These are phyloP conservation scores for Penicillium sclerotiorum DNA, from an alignment of 2,329 filamentous ascomycete species.

Conservation along the genomic window DNA sequence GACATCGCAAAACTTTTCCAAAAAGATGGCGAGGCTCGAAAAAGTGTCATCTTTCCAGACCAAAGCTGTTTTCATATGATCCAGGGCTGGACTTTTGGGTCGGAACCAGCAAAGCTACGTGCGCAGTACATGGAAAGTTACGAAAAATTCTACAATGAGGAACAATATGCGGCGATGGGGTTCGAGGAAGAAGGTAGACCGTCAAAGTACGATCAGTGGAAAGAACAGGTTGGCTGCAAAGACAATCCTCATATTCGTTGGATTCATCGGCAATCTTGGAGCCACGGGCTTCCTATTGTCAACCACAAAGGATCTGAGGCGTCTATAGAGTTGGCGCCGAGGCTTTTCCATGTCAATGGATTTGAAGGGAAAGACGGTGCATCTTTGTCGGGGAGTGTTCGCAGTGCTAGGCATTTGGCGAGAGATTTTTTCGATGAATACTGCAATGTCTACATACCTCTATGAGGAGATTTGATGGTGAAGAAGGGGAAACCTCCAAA, in stretches of 20 bases:
- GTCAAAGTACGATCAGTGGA: not conserved
- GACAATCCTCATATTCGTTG: not conserved
- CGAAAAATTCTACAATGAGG: too few species aligned
- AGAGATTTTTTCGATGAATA: too few species aligned
- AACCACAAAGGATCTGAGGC: not conserved
- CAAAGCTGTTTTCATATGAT: slow-evolving; percentile 1
- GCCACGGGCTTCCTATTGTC: slow-evolving; percentile 2
- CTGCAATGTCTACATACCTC: too few species aligned
- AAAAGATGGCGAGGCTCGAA: not conserved
- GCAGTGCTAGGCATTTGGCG: too few species aligned
- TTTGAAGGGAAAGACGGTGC: not conserved
- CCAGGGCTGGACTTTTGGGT: too few species aligned
- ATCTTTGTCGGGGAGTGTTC: not conserved
- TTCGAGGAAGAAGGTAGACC: too few species aligned
- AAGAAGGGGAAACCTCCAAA: too few species aligned
- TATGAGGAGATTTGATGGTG: too few species aligned
- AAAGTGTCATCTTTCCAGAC: slow-evolving; percentile 7
- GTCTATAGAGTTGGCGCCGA: not conserved
- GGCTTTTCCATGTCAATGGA: not conserved
- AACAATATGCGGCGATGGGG: not conserved
- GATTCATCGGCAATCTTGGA: slow-evolving; percentile 10
- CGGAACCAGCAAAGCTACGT: too few species aligned
- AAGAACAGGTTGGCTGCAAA: not conserved
- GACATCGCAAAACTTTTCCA: slow-evolving; percentile 4
- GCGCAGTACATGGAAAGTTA: too few species aligned